phyloP scores from a whole-genome alignment of 169 alveolate genomes.

The Plasmodium berghei region DNA sequence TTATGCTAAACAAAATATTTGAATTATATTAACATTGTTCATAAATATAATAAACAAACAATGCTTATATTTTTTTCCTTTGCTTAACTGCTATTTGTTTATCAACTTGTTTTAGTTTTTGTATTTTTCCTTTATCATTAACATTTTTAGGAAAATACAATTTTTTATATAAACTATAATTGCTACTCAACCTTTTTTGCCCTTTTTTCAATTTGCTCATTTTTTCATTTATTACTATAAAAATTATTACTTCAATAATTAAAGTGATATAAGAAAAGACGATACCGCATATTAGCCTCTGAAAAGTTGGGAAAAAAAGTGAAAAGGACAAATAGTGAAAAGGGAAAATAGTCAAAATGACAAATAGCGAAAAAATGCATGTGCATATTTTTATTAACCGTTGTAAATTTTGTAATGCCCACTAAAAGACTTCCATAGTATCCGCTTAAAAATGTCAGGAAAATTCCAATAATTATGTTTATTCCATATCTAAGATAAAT shows the following conservation, averaged over 20 bases:
- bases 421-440: slow-evolving; percentile 63
- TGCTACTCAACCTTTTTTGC: slow-evolving; percentile 21
- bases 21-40: too few species aligned
- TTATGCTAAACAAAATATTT: too few species aligned
- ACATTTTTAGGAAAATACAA: slow-evolving; percentile 1
- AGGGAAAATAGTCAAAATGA: not conserved
- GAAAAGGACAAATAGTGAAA: not conserved
- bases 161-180: slow-evolving; percentile 38
- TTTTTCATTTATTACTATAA: slow-evolving; percentile 50
- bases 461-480: slow-evolving; percentile 44
- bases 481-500: slow-evolving; percentile 58
- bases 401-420: slow-evolving; percentile 53
- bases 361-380: not conserved
- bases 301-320: not conserved
- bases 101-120: slow-evolving; percentile 8
- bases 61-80: slow-evolving; percentile 12
- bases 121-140: not conserved
- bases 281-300: slow-evolving; percentile 59
- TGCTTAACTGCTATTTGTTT: slow-evolving; percentile 35
- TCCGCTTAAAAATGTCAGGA: slow-evolving; percentile 49
- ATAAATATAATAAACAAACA: not conserved
- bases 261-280: slow-evolving; percentile 55
- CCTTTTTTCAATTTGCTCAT: slow-evolving; percentile 21
- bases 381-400: slow-evolving; percentile 13
- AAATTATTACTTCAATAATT: slow-evolving; percentile 53